Evolutionary conservation across 1,284 basidiomycete genomes (phyloP), one percentile per base, ranked within the genome.

Genomic region (Cutaneotrichosporon mucoides): DNA sequence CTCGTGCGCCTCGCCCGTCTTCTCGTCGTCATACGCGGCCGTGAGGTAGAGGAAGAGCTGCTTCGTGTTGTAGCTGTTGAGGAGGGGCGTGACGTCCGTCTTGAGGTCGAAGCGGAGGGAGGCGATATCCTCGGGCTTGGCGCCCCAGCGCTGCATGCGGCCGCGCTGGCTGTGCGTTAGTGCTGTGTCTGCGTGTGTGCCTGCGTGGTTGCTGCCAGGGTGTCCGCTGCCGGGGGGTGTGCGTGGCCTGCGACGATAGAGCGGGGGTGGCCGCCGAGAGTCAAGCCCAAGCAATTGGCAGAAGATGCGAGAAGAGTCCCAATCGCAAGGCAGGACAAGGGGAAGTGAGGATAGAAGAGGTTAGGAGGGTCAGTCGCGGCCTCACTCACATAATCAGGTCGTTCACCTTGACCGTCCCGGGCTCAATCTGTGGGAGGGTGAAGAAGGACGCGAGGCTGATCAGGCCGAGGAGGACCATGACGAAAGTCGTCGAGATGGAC

Each of bases 1-100:
- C 13, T 74, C 71, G 66, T 79, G 76, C 13, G 36, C 11, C 47
- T 64, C 67, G 55, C 58, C 56, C 1, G 55, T 57, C 1, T 49
- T 56, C 12, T 61, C 59, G 49, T 75, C 73, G 40, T 63, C 60
- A 56, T 76, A 78, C 5, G 66, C 63, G 1, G 79, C 79, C 0
- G 75, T 76, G 5, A 80, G 67, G 61, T 77, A 74, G 13, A 79
- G 64, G 64, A 77, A 79, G n/a, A 80, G 66, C 60, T 80, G 79
- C 63, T 80, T 80, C 36, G 78, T 79, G 65, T 80, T 80, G 71
- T 76, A 80, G 13, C 72, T 69, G 51, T 73, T 67, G 51, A 80
- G 73, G 13, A 80, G 59, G 1, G 73, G 72, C 10, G 72, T 68
- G 8, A 80, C 68, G 63, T 80, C 77, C 24, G 75, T 70, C 34